Percentiles rank a stretch among this genome's conserved stretches.
Conservation (phyloP, 106 monocot species). For the Gastrodia elata region DNA sequence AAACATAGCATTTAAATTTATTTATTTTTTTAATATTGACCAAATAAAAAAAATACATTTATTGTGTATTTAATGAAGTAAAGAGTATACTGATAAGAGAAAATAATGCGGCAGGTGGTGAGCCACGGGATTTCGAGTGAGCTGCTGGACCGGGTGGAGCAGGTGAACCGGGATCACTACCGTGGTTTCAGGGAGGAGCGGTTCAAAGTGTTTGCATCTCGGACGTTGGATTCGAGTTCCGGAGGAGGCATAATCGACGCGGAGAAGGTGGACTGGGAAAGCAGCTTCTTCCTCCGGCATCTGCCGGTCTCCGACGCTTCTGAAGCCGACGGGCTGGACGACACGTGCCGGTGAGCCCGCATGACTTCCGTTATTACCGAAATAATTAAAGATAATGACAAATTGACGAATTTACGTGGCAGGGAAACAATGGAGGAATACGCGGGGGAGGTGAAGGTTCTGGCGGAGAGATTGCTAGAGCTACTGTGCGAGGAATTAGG, state of each 20-base stretch:
- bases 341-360: constrained; percentile 13
- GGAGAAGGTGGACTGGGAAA: constrained; percentile 66
- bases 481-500: constrained; percentile 73
- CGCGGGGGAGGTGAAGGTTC: constrained; percentile 31
- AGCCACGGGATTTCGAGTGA: constrained; percentile 64
- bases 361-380: no score
- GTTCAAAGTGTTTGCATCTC: constrained; percentile 52
- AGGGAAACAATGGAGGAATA: constrained; percentile 55
- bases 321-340: constrained; percentile 35
- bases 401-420: not conserved
- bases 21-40: no score
- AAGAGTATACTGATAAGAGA: no score
- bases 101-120: constrained; percentile 58
- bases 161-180: constrained; percentile 54
- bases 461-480: constrained; percentile 58
- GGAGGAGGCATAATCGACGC: constrained; percentile 8
- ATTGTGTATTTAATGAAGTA: no score
- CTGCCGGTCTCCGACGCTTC: constrained; percentile 43
- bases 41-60: no score
- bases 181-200: constrained; percentile 29
- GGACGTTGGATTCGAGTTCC: constrained; percentile 10
- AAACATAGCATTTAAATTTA: no score
- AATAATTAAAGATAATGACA: no score
- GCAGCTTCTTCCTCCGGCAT: constrained; percentile 65
- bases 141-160: constrained; percentile 57